Conservation (phyloP, 768 basidiomycete species). For the Macrolepiota dolichaula region DNA sequence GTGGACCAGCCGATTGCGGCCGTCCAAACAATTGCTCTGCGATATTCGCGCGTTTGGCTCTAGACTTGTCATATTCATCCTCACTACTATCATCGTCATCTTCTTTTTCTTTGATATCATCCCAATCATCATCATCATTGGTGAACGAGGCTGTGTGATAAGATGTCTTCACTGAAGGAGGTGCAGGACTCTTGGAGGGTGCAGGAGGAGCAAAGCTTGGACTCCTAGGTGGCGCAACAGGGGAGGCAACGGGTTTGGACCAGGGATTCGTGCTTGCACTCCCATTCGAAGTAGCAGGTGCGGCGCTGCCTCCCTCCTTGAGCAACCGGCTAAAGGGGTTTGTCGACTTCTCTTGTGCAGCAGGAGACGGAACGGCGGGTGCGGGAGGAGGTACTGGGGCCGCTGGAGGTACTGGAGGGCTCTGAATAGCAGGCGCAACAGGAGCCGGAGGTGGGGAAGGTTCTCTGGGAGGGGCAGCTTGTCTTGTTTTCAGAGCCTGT, state of each 20-base stretch:
- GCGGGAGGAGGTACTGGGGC: constrained; percentile 28
- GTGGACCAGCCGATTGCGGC: constrained; percentile 52
- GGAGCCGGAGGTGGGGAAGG: constrained; percentile 28
- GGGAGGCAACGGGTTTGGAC: constrained; percentile 31
- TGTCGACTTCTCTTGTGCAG: constrained; percentile 50
- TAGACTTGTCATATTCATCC: constrained; percentile 69
- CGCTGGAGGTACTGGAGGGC: constrained; percentile 30
- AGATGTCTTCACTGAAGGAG: constrained; percentile 47
- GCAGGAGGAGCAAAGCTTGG: constrained; percentile 23
- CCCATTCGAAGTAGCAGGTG: constrained; percentile 31
- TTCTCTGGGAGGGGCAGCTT: constrained; percentile 19
- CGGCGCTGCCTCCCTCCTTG: constrained; percentile 37
- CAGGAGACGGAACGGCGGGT: constrained; percentile 25
- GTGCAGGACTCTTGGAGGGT: constrained; percentile 48
- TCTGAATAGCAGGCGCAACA: constrained; percentile 31
- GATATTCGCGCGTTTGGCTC: constrained; percentile 64
- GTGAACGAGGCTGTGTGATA: constrained; percentile 62
- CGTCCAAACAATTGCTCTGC: constrained; percentile 80
- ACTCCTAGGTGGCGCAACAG: constrained; percentile 25
- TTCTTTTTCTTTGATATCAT: constrained; percentile 71
- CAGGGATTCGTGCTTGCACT: constrained; percentile 70
- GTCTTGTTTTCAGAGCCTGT: constrained; percentile 32
- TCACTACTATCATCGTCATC: constrained; percentile 73
- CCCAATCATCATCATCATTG: constrained; percentile 75
- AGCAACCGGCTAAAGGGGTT: constrained; percentile 81